A percentile compares a stretch with the other conserved stretches of the same genome.
Conservation (phyloP, 257 asterid genomes). For the Phtheirospermum japonicum region DNA sequence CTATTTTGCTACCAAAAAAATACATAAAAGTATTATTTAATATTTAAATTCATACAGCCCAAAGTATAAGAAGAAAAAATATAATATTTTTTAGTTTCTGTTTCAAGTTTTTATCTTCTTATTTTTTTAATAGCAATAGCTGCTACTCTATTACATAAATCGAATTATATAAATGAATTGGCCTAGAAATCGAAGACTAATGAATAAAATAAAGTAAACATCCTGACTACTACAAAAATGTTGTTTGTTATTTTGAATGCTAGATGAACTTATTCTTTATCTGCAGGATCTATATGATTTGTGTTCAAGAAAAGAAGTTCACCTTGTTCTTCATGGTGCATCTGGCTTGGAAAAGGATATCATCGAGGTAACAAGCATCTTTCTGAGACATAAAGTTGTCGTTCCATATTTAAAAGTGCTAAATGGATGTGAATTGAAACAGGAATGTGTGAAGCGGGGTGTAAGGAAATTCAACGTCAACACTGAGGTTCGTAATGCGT, state of each 20-base stretch:
- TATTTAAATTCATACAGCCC: too few species aligned
- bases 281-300: slow-evolving; percentile 69
- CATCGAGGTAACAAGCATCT: slow-evolving; percentile 53
- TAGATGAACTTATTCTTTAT: slow-evolving; percentile 3
- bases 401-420: background rate
- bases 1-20: too few species aligned
- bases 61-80: too few species aligned
- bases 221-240: too few species aligned
- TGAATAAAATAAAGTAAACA: too few species aligned
- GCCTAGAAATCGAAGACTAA: too few species aligned
- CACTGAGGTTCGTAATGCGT: slow-evolving; percentile 91
- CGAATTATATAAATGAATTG: too few species aligned
- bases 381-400: background rate
- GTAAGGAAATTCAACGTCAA: slow-evolving; percentile 92
- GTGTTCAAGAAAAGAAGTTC: slow-evolving; percentile 67
- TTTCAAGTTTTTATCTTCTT: too few species aligned
- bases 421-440: slow-evolving; percentile 13
- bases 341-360: slow-evolving; percentile 82
- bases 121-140: too few species aligned
- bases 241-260: background rate
- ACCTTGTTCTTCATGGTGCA: slow-evolving; percentile 94
- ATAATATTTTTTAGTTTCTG: too few species aligned
- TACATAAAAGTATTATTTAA: too few species aligned
- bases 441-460: slow-evolving; percentile 81
- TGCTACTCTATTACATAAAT: too few species aligned